Base-by-base conservation (phyloP, 2,329 filamentous ascomycete species). In the Cladophialophora psammophila region DNA sequence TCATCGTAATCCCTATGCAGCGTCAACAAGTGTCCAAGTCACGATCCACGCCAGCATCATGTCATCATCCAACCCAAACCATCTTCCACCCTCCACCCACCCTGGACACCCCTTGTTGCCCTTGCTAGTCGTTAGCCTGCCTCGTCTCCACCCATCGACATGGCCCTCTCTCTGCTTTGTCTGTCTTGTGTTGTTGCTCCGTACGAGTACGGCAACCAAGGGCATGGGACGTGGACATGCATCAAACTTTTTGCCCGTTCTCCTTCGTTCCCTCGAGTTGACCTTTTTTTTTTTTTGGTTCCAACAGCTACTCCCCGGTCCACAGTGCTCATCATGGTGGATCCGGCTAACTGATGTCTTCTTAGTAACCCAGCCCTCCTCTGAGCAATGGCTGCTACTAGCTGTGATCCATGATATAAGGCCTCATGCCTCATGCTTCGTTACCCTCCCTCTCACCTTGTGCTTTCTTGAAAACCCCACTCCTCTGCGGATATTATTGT, bases 311-410 rank as follows among this genome's bases (percentile, higher is more conserved):
- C 8, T 18, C 31, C 34, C 54, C 18, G n/a, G 48, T 45, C 18
- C 52, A 26, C 45, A 35, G 40, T 63, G 52, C 50, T 56, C 60
- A 56, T 63, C 57, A 54, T 34, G n/a, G 26, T 32, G 60, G 60
- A 42, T 55, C 60, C 50, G 32, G 18, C 26, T 38, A n/a, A 56
- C 36, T 63, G n/a, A 56, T 56, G 52, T 45, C 52, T 56, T 60
- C 63, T 69, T 66, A 69, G 38, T 69, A 69, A 69, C 66, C 66
- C 59, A 60, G 63, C 52, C 52, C 60, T 50, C 26, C 31, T 35
- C 53, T n/a, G 45, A 50, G 18, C 26, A 50, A 50, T 3, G 26
- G 35, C 32, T 52, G 35, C 53, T 50, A 54, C 38, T 32, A 31
- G 15, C 18, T 45, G 18, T 50, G 32, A 50, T 48, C 56, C 40